Conservation (phyloP, 192 early-diverging fungal genomes). For the Irineochytrium annulatum region DNA sequence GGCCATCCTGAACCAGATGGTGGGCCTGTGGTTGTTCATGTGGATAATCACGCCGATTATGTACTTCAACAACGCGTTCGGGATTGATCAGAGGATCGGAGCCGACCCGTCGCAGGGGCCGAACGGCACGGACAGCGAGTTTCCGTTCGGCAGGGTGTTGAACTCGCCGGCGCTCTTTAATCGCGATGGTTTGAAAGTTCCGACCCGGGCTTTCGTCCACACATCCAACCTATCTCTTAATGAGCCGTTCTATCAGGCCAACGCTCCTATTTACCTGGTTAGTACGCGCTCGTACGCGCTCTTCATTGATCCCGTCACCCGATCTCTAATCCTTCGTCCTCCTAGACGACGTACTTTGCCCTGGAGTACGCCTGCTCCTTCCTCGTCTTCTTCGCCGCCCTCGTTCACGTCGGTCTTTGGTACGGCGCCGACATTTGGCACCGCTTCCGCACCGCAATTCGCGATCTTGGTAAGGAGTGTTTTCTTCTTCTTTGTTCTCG, state of each 20-base stretch:
- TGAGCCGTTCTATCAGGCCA: conserved; percentile 9
- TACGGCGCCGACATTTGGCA: conserved; percentile 17
- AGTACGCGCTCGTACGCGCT: too few relatives aligned
- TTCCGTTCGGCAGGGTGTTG: conserved; percentile 10
- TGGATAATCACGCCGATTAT: conserved; percentile 22
- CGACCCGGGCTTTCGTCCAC: neutral
- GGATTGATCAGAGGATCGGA: neutral
- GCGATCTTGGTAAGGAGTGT: too few relatives aligned
- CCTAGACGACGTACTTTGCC: conserved; percentile 9
- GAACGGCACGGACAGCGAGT: conserved; percentile 1
- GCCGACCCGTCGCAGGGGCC: neutral
- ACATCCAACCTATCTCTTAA: conserved; percentile 8
- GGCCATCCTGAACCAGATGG: conserved; percentile 7
- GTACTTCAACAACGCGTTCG: conserved; percentile 9
- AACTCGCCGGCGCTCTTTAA: conserved; percentile 8
- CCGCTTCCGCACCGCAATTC: conserved; percentile 5
- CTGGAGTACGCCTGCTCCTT: conserved; percentile 10
- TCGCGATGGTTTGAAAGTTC: neutral
- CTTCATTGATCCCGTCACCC: too few relatives aligned
- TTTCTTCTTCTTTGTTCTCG: too few relatives aligned
- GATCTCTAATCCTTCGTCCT: too few relatives aligned
- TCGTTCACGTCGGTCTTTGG: conserved; percentile 19
- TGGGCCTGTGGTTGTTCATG: conserved; percentile 6
- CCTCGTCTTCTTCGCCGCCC: conserved; percentile 9
- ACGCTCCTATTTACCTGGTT: conserved; percentile 30